Percentiles rank a stretch among this genome's conserved stretches.
These are phyloP conservation scores for Eucalyptus fibrosa DNA, from an alignment of 345 rosid species.

Conservation along the genomic window DNA sequence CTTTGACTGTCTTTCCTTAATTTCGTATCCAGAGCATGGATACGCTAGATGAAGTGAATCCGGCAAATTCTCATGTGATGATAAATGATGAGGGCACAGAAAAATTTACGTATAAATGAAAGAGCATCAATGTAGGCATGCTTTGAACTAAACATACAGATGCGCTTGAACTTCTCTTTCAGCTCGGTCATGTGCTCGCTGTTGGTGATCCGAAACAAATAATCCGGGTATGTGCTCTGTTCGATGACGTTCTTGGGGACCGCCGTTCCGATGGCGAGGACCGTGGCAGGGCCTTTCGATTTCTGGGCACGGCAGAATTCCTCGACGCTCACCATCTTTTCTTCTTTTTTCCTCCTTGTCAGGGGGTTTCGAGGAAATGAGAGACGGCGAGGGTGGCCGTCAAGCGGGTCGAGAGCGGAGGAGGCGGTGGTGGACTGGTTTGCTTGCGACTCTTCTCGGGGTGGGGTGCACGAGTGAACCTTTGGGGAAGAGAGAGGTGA, in stretches of 20 bases:
- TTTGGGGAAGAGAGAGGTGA: background rate
- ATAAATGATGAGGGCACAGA: background rate
- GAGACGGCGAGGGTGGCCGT: background rate
- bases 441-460: background rate
- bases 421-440: background rate
- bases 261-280: conserved; percentile 43
- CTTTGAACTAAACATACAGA: conserved; percentile 21
- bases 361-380: background rate
- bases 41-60: too few species aligned
- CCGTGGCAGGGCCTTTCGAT: conserved; percentile 36
- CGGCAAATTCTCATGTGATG: background rate
- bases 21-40: background rate
- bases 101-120: background rate
- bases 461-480: background rate
- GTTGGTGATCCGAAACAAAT: conserved; percentile 38
- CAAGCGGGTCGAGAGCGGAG: background rate
- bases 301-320: conserved; percentile 25
- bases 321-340: conserved; percentile 23
- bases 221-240: conserved; percentile 38
- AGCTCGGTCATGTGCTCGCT: conserved; percentile 35
- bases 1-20: background rate
- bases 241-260: conserved; percentile 28
- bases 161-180: conserved; percentile 45
- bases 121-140: background rate
- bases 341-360: background rate